Evolutionary conservation across 371 early-diverging fungal genomes (phyloP).

Genomic region (Globomyces sp.): DNA sequence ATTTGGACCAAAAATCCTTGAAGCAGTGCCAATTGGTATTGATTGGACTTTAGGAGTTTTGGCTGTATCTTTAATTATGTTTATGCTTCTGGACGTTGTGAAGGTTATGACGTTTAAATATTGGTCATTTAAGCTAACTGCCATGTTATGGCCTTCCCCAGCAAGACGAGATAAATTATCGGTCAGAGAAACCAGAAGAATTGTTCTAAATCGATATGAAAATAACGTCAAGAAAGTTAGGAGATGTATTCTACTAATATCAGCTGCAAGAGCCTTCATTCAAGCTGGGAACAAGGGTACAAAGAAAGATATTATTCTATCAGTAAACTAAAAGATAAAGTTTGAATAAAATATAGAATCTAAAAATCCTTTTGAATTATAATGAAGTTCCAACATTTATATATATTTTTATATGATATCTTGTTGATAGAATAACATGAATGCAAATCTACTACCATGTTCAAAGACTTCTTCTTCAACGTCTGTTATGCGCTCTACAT

Average conservation of each 20-base stretch:
- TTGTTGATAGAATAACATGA: constrained; percentile 86
- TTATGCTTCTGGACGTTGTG: constrained; percentile 74
- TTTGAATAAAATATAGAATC: too few relatives aligned
- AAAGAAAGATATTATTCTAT: background rate
- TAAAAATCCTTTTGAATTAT: too few relatives aligned
- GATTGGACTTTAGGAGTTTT: constrained; percentile 36
- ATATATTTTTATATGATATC: too few relatives aligned
- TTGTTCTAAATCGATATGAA: constrained; percentile 17
- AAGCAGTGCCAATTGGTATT: constrained; percentile 38
- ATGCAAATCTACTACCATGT: constrained; percentile 67
- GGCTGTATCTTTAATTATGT: constrained; percentile 46
- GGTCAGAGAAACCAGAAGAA: constrained; percentile 35
- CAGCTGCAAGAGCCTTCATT: constrained; percentile 31
- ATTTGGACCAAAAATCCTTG: constrained; percentile 54
- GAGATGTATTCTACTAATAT: constrained; percentile 30
- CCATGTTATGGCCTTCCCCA: constrained; percentile 65
- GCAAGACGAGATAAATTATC: constrained; percentile 58
- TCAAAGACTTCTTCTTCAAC: constrained; percentile 55
- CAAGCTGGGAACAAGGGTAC: background rate
- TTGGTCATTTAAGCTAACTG: constrained; percentile 57
- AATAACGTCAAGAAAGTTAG: constrained; percentile 36
- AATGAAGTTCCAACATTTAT: too few relatives aligned
- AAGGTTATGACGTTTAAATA: constrained; percentile 54
- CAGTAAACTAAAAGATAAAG: too few relatives aligned
- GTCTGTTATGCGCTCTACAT: constrained; percentile 69